Evolutionary conservation across 495 filamentous ascomycete species (phyloP).

Genomic region (Talaromyces proteolyticus): DNA sequence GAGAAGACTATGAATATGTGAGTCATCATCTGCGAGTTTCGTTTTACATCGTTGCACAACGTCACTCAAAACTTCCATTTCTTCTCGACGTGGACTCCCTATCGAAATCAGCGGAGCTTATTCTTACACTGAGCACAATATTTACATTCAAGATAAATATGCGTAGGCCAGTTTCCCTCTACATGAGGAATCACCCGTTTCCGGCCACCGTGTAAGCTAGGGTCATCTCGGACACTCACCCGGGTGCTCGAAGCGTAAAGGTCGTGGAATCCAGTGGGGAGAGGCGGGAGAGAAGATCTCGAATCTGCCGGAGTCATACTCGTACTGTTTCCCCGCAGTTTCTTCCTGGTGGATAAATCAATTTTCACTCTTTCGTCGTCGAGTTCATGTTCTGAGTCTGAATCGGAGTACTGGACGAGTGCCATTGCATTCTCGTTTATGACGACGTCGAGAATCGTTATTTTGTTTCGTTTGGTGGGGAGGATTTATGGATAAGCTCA

Average conservation of each 20-base stretch:
- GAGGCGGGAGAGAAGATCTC: conserved; percentile 59
- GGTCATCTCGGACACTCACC: conserved; percentile 72
- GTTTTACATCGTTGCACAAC: conserved; percentile 41
- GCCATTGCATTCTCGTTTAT: conserved; percentile 47
- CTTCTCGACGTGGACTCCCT: conserved; percentile 64
- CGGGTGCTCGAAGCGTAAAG: conserved; percentile 76
- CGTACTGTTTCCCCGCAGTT: conserved; percentile 11
- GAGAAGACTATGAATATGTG: conserved; percentile 53
- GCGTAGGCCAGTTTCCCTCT: conserved; percentile 86
- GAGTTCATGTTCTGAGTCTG: conserved; percentile 38
- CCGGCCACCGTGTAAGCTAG: conserved; percentile 76
- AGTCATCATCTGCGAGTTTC: conserved; percentile 5
- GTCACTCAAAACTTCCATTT: conserved; percentile 45
- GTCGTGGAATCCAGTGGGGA: conserved; percentile 79
- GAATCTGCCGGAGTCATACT: too few species aligned
- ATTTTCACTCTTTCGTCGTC: conserved; percentile 5
- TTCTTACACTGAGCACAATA: too few species aligned
- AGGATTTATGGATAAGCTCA: neutral
- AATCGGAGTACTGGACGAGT: conserved; percentile 67
- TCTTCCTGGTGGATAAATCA: conserved; percentile 20
- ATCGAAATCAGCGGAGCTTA: conserved; percentile 18
- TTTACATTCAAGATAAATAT: conserved; percentile 91
- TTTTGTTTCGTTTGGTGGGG: neutral
- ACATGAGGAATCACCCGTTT: conserved; percentile 78
- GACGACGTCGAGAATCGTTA: conserved; percentile 1